Base-by-base conservation (phyloP, 306 rosid species). In the Cucurbita maxima region DNA sequence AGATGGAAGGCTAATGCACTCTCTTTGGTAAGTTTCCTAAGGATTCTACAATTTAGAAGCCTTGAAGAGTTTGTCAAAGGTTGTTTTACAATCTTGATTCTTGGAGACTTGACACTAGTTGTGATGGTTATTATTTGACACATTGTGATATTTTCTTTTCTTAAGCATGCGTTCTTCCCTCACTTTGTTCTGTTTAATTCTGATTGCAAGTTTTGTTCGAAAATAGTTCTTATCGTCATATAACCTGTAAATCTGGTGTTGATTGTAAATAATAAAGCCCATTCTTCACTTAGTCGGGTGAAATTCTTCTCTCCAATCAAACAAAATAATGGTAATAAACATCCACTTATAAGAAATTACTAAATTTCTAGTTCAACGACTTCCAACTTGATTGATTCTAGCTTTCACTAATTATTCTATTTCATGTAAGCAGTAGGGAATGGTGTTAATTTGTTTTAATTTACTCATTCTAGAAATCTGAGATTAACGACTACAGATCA, bases 21-120 rank as follows among this genome's bases (percentile, higher is more conserved):
- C 76, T 75, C 12, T 77, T 74, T 81, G 94, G 87, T 81, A 82
- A 89, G 82, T 81, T 87, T 81, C 69, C 73, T 81, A 75, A 52
- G 56, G 79, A 77, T 76, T 79, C 78, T 63, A 50, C 56, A 68
- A 47, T 68, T 66, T 41, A 66, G 72, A 68, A 47, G 73, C n/a
- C 73, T 68, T 68, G 56, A 22, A 68, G 57, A 68, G 57, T 47
- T 45, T 68, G 41, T 68, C 12, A 22, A 47, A 45, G 43, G 41
- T 68, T 44, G 72, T 66, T 68, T 47, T 47, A 22, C 73, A 68
- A 22, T 68, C 73, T 45, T 68, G 73, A 47, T 44, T 68, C 38
- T 47, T 45, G 73, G 52, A 68, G 48, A 40, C 73, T 44, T 10
- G 55, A 44, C 19, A 25, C 55, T 47, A 45, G 41, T 43, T 20